Percentiles rank a stretch among this genome's conserved stretches.
These are phyloP conservation scores for Coemansia biformis DNA, from an alignment of 192 early-diverging fungal genomes.

Conservation along the genomic window DNA sequence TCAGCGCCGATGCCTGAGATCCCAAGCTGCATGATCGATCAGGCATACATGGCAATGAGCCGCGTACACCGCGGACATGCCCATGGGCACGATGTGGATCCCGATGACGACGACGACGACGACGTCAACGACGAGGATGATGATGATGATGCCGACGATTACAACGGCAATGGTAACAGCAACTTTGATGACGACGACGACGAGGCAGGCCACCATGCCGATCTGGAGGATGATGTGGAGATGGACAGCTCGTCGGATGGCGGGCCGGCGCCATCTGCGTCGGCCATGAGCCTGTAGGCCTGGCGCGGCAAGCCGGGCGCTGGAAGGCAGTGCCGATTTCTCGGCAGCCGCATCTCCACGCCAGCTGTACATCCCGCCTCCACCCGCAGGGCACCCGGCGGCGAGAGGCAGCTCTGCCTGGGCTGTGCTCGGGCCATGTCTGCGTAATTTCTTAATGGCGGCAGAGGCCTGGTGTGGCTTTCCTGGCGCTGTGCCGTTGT, in stretches of 20 bases:
- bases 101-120: slow-evolving; percentile 5
- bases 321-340: too few relatives aligned
- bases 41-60: slow-evolving; percentile 21
- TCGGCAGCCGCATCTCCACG: too few relatives aligned
- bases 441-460: too few relatives aligned
- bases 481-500: too few relatives aligned
- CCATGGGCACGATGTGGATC: slow-evolving; percentile 7
- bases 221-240: slow-evolving; percentile 38
- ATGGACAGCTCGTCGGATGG: slow-evolving; percentile 36
- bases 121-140: too few relatives aligned
- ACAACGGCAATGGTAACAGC: not conserved
- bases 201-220: not conserved
- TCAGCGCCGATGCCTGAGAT: slow-evolving; percentile 30
- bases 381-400: too few relatives aligned
- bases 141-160: not conserved
- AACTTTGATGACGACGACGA: not conserved
- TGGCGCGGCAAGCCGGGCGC: too few relatives aligned
- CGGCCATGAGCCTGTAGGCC: too few relatives aligned
- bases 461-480: too few relatives aligned
- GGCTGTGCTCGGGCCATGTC: too few relatives aligned
- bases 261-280: not conserved
- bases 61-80: slow-evolving; percentile 10
- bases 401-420: too few relatives aligned
- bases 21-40: slow-evolving; percentile 33
- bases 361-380: too few relatives aligned